Percentiles rank a stretch among this genome's conserved stretches.
phyloP scores from a whole-genome alignment of 2,329 filamentous ascomycete species.

The Sporothrix mexicana region DNA sequence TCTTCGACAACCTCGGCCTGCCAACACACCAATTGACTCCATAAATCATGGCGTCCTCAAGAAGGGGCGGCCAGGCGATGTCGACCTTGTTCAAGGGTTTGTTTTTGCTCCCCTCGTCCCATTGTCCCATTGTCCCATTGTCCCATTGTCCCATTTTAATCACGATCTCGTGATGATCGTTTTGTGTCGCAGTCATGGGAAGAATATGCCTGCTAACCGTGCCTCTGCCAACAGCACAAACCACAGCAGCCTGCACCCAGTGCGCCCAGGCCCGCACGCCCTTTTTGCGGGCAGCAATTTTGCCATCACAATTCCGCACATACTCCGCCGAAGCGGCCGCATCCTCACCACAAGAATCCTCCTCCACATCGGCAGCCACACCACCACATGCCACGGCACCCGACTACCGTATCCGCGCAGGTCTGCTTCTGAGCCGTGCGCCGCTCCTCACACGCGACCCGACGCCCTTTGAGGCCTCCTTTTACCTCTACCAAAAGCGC shows the following conservation, averaged over 20 bases:
- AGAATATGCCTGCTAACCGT: constrained; percentile 1
- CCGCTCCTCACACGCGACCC: constrained; percentile 85
- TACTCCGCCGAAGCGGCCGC: constrained; percentile 30
- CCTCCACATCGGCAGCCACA: constrained; percentile 39
- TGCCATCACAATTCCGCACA: constrained; percentile 26
- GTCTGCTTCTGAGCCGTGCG: constrained; percentile 84
- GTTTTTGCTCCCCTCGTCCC: neutral
- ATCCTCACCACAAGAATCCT: constrained; percentile 14
- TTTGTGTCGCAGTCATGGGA: too few species aligned
- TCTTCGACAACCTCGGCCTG: neutral
- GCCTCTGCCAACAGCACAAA: constrained; percentile 23
- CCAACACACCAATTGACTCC: neutral
- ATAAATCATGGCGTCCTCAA: constrained; percentile 59
- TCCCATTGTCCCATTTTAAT: too few species aligned
- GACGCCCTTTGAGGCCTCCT: constrained; percentile 87
- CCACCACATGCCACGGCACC: constrained; percentile 43
- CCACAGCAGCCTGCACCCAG: constrained; percentile 42
- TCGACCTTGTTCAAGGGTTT: constrained; percentile 58
- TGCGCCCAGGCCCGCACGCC: constrained; percentile 41
- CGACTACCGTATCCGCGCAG: constrained; percentile 61
- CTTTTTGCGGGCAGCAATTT: constrained; percentile 10
- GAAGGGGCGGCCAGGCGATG: constrained; percentile 60
- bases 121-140: neutral
- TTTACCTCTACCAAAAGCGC: constrained; percentile 96
- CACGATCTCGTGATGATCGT: constrained; percentile 26